phyloP scores from a whole-genome alignment of 176 grass and related monocot species.

The Juncus effusus region DNA sequence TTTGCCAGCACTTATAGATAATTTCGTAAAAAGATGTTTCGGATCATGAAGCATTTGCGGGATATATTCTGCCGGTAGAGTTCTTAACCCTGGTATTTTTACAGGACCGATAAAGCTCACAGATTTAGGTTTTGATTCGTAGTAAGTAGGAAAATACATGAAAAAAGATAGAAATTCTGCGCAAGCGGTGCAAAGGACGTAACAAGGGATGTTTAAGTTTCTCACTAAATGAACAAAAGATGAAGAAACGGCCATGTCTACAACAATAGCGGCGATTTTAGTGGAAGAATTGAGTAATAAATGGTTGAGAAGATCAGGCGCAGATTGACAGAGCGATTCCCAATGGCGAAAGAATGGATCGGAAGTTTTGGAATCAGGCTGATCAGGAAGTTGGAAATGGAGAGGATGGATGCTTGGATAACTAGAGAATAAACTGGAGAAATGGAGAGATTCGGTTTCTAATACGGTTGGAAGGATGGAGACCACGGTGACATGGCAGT shows the following conservation, averaged over 20 bases:
- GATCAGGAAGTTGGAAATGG: constrained; percentile 32
- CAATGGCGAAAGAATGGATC: constrained; percentile 58
- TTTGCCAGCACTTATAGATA: constrained; percentile 41
- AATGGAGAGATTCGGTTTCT: constrained; percentile 40
- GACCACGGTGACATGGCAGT: constrained; percentile 51
- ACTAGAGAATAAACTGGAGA: constrained; percentile 25
- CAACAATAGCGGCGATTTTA: constrained; percentile 32
- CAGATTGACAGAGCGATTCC: constrained; percentile 45
- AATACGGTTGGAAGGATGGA: constrained; percentile 45
- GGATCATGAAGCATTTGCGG: constrained; percentile 34
- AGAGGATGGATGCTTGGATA: constrained; percentile 41
- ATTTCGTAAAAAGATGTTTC: constrained; percentile 45
- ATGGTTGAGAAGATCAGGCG: constrained; percentile 25
- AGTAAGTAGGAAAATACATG: constrained; percentile 36
- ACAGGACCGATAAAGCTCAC: constrained; percentile 33
- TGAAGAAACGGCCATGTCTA: constrained; percentile 34
- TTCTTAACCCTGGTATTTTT: constrained; percentile 30
- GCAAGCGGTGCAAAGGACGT: constrained; percentile 45
- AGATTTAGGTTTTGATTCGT: constrained; percentile 12
- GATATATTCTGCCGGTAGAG: background rate
- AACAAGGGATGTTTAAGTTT: constrained; percentile 28
- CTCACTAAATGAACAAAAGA: constrained; percentile 32
- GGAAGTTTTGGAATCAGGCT: background rate
- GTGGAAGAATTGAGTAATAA: constrained; percentile 28
- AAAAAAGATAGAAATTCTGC: constrained; percentile 54